Percentiles rank a stretch among this genome's conserved stretches.
phyloP scores from a whole-genome alignment of 2,329 filamentous ascomycete genomes.

The Sarocladium brachiariae region DNA sequence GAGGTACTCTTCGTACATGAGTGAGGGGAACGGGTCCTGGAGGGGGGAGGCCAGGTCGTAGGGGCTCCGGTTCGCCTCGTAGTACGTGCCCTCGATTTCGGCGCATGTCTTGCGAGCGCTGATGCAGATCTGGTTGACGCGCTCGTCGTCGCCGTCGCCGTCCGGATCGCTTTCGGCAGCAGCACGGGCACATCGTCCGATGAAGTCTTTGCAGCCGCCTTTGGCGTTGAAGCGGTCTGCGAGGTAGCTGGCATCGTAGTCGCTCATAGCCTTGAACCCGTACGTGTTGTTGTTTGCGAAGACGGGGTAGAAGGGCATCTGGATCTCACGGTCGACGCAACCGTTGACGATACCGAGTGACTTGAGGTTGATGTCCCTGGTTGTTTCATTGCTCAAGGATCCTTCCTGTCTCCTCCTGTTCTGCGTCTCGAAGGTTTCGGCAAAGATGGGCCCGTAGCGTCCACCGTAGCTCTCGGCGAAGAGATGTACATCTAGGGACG shows the following conservation, averaged over 20 bases:
- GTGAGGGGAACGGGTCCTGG: conserved; percentile 14
- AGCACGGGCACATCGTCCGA: conserved; percentile 16
- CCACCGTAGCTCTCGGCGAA: conserved; percentile 62
- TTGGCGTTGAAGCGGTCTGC: conserved; percentile 16
- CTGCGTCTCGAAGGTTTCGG: conserved; percentile 47
- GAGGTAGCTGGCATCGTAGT: conserved; percentile 22
- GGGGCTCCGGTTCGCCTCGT: conserved; percentile 13
- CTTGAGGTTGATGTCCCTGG: conserved; percentile 36
- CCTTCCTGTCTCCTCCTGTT: conserved; percentile 44
- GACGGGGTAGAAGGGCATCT: conserved; percentile 25
- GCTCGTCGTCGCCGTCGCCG: conserved; percentile 13
- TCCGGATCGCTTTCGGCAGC: conserved; percentile 15
- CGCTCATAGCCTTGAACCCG: conserved; percentile 23
- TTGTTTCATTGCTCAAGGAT: conserved; percentile 21
- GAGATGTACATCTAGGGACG: conserved; percentile 53
- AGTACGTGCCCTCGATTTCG: conserved; percentile 14
- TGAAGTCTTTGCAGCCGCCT: conserved; percentile 13
- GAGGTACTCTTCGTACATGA: conserved; percentile 13
- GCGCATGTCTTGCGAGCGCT: conserved; percentile 13
- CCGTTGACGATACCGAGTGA: conserved; percentile 52
- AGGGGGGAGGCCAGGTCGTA: conserved; percentile 18
- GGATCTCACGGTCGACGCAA: conserved; percentile 39
- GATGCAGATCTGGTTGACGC: conserved; percentile 13
- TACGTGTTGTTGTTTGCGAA: conserved; percentile 28
- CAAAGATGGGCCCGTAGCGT: conserved; percentile 52